phyloP scores from a whole-genome alignment of 164 flowering plant genomes.

The Litsea cubeba region DNA sequence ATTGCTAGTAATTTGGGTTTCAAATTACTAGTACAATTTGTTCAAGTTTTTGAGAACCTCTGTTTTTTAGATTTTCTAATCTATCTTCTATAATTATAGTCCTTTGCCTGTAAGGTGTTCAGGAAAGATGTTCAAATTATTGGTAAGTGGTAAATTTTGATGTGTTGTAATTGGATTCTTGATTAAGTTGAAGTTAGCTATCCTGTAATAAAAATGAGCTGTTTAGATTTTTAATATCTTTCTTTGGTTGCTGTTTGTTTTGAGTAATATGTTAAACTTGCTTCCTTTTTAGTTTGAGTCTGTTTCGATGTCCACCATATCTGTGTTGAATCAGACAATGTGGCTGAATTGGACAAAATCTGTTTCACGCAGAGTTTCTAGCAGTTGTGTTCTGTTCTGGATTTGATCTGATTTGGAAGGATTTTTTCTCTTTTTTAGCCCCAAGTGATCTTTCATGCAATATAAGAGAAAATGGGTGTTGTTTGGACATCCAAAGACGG shows the following conservation, averaged over 20 bases:
- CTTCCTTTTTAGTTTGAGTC: not conserved
- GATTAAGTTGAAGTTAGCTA: too few species aligned
- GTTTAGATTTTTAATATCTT: not conserved
- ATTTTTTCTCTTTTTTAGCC: not conserved
- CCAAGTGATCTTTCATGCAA: not conserved
- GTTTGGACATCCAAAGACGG: not conserved
- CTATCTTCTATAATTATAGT: too few species aligned
- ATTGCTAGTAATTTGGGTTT: too few species aligned
- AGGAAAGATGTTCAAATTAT: not conserved
- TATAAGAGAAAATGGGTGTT: not conserved
- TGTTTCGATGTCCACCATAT: not conserved
- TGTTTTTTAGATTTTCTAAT: too few species aligned
- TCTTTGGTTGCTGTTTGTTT: not conserved
- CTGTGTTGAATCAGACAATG: not conserved
- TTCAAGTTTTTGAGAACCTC: too few species aligned
- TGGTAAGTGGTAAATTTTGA: not conserved
- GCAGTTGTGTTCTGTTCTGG: not conserved
- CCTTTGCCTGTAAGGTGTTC: too few species aligned
- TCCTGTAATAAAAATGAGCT: too few species aligned
- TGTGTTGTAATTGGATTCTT: not conserved
- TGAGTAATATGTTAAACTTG: not conserved
- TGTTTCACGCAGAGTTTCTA: not conserved
- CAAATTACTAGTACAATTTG: too few species aligned
- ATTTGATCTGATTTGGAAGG: not conserved
- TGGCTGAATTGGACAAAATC: not conserved